These are phyloP conservation scores for Pichia membranifaciens DNA, from an alignment of 805 yeast genomes.

Conservation along the genomic window DNA sequence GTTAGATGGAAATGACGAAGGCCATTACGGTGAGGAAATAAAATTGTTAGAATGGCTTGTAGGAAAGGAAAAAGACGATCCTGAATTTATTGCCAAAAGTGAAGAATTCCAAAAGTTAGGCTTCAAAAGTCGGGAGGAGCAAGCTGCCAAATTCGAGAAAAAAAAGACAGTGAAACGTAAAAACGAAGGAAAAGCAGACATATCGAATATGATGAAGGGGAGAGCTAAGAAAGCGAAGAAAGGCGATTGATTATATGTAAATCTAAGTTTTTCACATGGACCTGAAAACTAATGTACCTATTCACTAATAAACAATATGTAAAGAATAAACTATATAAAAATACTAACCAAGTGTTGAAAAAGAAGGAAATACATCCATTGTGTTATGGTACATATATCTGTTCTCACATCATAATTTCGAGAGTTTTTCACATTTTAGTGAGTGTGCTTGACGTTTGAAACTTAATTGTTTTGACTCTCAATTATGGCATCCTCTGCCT, in stretches of 20 bases:
- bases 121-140: conserved; percentile 62
- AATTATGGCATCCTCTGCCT: conserved; percentile 17
- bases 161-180: conserved; percentile 34
- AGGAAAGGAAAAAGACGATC: conserved; percentile 48
- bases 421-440: too few species aligned
- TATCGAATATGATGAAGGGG: conserved; percentile 20
- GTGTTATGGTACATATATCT: too few species aligned
- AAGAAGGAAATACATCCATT: too few species aligned
- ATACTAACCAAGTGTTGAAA: too few species aligned
- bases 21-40: conserved; percentile 72
- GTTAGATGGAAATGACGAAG: conserved; percentile 49
- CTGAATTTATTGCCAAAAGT: conserved; percentile 45
- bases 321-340: too few species aligned
- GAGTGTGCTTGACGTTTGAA: too few species aligned
- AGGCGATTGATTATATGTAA: neutral
- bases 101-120: conserved; percentile 54
- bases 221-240: conserved; percentile 18
- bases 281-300: too few species aligned
- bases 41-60: conserved; percentile 77
- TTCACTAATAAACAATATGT: too few species aligned
- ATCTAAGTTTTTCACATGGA: too few species aligned
- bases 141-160: conserved; percentile 56
- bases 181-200: conserved; percentile 20
- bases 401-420: too few species aligned
- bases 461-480: neutral